Percentiles rank a stretch among this genome's conserved stretches.
Evolutionary conservation across 495 filamentous ascomycete genomes (phyloP).

Genomic region (Cudoniella acicularis): DNA sequence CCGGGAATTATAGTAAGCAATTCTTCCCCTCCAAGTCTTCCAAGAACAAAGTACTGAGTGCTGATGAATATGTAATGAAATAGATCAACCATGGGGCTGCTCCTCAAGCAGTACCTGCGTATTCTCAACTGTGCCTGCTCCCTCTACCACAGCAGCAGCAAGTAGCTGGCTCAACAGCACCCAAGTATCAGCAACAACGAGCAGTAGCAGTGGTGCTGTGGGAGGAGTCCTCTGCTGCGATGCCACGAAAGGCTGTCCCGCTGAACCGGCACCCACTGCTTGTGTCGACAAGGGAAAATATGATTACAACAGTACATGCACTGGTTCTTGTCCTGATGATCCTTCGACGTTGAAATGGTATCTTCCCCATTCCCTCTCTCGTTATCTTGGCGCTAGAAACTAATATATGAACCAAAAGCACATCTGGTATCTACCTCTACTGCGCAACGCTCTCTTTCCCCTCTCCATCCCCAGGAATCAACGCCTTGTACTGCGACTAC

Average conservation of each 20-base stretch:
- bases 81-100: conserved; percentile 22
- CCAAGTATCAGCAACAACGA: too few relatives aligned
- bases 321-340: conserved; percentile 11
- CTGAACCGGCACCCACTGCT: conserved; percentile 13
- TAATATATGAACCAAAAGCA: conserved; percentile 6
- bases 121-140: neutral
- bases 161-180: neutral
- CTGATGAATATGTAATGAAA: too few relatives aligned
- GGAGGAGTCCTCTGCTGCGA: conserved; percentile 14
- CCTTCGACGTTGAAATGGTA: conserved; percentile 19
- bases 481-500: conserved; percentile 18
- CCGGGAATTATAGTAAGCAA: neutral
- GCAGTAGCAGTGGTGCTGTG: too few relatives aligned
- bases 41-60: too few relatives aligned
- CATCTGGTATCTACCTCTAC: conserved; percentile 15
- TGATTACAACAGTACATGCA: conserved; percentile 14
- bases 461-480: conserved; percentile 1
- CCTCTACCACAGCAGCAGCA: neutral
- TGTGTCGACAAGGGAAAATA: conserved; percentile 6
- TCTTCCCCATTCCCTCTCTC: neutral
- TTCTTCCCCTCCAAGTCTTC: too few relatives aligned
- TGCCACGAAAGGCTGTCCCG: conserved; percentile 8
- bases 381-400: too few relatives aligned
- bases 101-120: conserved; percentile 11
- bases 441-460: conserved; percentile 15